Conservation (phyloP, 2,329 filamentous ascomycete genomes). For the Fusarium floridanum region DNA sequence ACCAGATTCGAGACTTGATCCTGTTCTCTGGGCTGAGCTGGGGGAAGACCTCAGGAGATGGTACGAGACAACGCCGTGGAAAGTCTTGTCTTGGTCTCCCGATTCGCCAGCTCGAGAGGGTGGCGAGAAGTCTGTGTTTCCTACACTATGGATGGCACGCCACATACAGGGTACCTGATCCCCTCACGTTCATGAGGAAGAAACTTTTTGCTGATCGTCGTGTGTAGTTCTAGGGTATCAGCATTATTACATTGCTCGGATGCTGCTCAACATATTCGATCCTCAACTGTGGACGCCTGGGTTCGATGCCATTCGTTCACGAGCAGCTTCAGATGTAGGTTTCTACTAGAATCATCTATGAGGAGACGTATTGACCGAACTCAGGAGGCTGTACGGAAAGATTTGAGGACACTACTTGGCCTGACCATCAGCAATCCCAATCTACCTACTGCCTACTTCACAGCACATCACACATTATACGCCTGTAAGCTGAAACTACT, state of each 20-base stretch:
- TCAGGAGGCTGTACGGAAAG: constrained; percentile 39
- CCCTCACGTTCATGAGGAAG: neutral
- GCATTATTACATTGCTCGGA: constrained; percentile 55
- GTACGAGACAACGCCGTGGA: constrained; percentile 39
- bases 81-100: constrained; percentile 24
- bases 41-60: constrained; percentile 40
- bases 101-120: constrained; percentile 11
- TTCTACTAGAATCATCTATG: too few species aligned
- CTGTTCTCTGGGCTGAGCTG: constrained; percentile 33
- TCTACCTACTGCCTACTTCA: constrained; percentile 43
- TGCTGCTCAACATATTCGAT: constrained; percentile 56
- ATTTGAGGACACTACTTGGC: constrained; percentile 42
- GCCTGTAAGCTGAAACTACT: constrained; percentile 35
- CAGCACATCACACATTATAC: constrained; percentile 44
- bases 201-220: neutral
- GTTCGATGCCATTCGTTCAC: constrained; percentile 38
- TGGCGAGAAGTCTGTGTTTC: constrained; percentile 19
- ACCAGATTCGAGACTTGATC: constrained; percentile 46
- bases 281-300: constrained; percentile 47
- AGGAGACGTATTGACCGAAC: neutral
- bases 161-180: constrained; percentile 24
- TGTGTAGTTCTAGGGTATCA: constrained; percentile 53
- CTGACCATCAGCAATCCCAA: constrained; percentile 45
- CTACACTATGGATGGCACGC: constrained; percentile 33
- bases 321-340: constrained; percentile 37